Base-by-base conservation (phyloP, 305 asterid genomes). In the Ilex paraguariensis region DNA sequence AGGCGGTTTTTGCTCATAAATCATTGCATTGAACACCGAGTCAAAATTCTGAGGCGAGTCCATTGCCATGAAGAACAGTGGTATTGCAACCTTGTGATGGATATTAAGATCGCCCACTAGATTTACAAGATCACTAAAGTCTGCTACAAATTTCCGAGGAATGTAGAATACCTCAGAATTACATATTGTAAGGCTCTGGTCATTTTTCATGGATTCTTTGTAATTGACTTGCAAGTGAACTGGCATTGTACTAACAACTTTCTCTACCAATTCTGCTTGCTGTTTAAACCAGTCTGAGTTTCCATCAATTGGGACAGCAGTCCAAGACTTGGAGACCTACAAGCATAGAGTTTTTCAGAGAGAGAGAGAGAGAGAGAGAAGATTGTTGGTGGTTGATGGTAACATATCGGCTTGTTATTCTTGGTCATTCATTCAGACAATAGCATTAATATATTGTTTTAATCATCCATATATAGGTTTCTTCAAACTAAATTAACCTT, bases 31-130 rank as follows among this genome's bases (percentile, higher is more conserved):
- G 53, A 94, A 79, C 50, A 83, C 91, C 0, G 85, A 62, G 69
- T 94, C 99, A 13, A 83, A 94, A 68, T 88, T 88, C 62, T 78
- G 81, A 65, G 84, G 85, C 8, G 87, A 73, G 77, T 90, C 99
- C 88, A 94, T 87, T 11, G 99, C 93, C 57, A 77, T 72, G 59
- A 86, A 88, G 87, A 94, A 90, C 96, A 90, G 79, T 5, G 97
- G 99, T 31, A 85, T 75, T 1, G 97, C 97, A 60, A 86, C 93
- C 82, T 88, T 88, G 85, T 94, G 97, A 74, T 94, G 99, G 78
- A 94, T 77, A 57, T 90, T 93, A 3, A 82, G 73, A 73, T 83
- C 80, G 21, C 87, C 96, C 17, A 94, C 93, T 50, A 94, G 88
- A 74, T 67, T 83, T 30, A 85, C 95, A 5, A 94, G 96, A 64